Conservation (phyloP, 345 rosid species). For the Microthlaspi erraticum region DNA sequence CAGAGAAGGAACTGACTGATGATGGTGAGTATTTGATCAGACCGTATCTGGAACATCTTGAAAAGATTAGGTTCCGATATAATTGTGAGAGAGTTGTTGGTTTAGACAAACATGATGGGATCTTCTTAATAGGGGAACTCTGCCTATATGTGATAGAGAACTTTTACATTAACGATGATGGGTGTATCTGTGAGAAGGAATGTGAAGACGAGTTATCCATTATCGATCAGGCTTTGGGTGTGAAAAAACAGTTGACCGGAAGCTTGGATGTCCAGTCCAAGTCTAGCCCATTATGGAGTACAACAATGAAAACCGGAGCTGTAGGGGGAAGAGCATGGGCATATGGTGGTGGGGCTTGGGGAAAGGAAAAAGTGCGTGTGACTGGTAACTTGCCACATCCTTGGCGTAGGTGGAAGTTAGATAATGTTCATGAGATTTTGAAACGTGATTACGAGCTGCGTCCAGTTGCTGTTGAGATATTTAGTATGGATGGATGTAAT, state of each 20-base stretch:
- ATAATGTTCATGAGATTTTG: conserved; percentile 84
- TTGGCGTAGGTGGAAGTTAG: conserved; percentile 94
- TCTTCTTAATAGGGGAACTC: conserved; percentile 86
- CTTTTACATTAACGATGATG: conserved; percentile 74
- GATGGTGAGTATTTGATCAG: conserved; percentile 91
- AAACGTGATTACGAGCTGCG: conserved; percentile 98
- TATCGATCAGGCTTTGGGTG: conserved; percentile 96
- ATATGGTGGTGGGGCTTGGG: conserved; percentile 97
- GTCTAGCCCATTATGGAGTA: conserved; percentile 67
- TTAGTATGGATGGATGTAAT: conserved; percentile 97
- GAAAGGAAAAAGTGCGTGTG: conserved; percentile 73
- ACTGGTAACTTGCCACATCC: conserved; percentile 80
- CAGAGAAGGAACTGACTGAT: conserved; percentile 75
- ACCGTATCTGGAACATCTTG: conserved; percentile 87
- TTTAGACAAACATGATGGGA: conserved; percentile 94
- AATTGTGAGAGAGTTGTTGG: conserved; percentile 94
- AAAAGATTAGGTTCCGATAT: conserved; percentile 77
- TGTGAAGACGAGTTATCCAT: conserved; percentile 88
- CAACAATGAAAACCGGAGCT: conserved; percentile 51
- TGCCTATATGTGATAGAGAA: conserved; percentile 83
- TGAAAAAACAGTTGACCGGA: conserved; percentile 67
- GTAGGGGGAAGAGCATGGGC: conserved; percentile 95
- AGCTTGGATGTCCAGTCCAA: conserved; percentile 74
- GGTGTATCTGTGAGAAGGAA: conserved; percentile 90
- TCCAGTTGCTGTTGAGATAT: conserved; percentile 93